Evolutionary conservation across 1,284 basidiomycete genomes (phyloP), one percentile per base, ranked within the genome.

Genomic region (Tremellales sp.): DNA sequence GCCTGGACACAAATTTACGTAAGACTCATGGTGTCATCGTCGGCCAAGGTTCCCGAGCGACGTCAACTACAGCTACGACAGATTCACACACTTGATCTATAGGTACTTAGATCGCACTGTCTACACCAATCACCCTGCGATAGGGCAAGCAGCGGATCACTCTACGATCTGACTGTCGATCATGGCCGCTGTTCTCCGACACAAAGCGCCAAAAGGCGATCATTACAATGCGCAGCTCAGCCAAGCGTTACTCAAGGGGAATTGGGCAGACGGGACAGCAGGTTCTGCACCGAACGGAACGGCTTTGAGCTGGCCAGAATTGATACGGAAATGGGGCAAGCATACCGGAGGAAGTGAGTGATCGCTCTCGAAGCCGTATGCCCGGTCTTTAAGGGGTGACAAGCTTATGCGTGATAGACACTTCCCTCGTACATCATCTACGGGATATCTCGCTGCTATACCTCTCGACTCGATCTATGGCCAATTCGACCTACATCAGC

Each of bases 261-360:
- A 60, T 12, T 75, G 74, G 74, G 61, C 62, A 21, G 69, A 71
- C 13, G 41, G 57, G 4, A 55, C 68, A 25, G 86, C 87, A 0
- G 86, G 83, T 2, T 84, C 80, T 55, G 77, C 81, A 0, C 80
- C 80, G 11, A 82, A 82, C 43, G 84, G 81, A 15, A 58, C 67
- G 0, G 62, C 72, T 7, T 69, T 93, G 25, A 77, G 82, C 11
- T 93, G 89, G 90, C 78, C 80, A 2, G 86, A 90, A 61, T 79
- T 91, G 15, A 74, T 91, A 23, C 79, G 88, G 58, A 93, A 94
- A 70, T 91, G 89, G 78, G 85, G 86, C 62, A 93, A 92, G 64
- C 89, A 93, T 63, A 86, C 84, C 50, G 70, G 70, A 7, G 70
- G 70, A n/a, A 65, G 70, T 71, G 56, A 67, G 73, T 76, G 6